Evolutionary conservation across 495 filamentous ascomycete genomes (phyloP).

Genomic region (Xylona heveae): DNA sequence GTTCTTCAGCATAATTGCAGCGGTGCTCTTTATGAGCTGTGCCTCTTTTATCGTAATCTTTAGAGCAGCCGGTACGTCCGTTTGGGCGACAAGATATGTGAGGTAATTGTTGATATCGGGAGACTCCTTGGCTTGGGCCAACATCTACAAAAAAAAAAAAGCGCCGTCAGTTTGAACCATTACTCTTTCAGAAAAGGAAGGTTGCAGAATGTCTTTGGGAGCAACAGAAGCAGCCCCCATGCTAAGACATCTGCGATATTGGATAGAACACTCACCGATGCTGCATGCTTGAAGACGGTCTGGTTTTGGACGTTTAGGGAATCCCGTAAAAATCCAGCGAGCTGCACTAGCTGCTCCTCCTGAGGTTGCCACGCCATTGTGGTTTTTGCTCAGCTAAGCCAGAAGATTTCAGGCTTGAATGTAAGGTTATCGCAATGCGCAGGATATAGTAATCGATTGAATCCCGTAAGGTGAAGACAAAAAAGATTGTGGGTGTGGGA

Average conservation of each 20-base stretch:
- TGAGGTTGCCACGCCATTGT: conserved; percentile 85
- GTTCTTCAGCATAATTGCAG: conserved; percentile 88
- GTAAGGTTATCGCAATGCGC: too few relatives aligned
- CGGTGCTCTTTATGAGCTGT: conserved; percentile 60
- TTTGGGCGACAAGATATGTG: conserved; percentile 65
- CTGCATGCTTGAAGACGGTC: conserved; percentile 62
- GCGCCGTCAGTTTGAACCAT: too few relatives aligned
- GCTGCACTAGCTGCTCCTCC: conserved; percentile 65
- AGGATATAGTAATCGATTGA: too few relatives aligned
- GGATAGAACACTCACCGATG: conserved; percentile 32
- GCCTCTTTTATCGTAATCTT: conserved; percentile 35
- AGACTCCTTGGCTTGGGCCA: conserved; percentile 69
- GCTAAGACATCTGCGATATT: too few relatives aligned
- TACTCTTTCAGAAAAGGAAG: neutral
- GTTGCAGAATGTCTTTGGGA: neutral
- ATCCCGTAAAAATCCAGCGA: conserved; percentile 74
- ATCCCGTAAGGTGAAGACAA: too few relatives aligned
- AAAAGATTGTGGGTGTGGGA: too few relatives aligned
- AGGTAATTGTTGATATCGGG: conserved; percentile 97
- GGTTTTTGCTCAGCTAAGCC: neutral
- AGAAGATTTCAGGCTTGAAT: too few relatives aligned
- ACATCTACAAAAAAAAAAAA: conserved; percentile 41
- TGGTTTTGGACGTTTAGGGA: conserved; percentile 70
- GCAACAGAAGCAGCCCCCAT: too few relatives aligned
- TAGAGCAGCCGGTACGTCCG: conserved; percentile 33